Evolutionary conservation across 768 basidiomycete species (phyloP).

Genomic region (Nevesoporus exiguus): DNA sequence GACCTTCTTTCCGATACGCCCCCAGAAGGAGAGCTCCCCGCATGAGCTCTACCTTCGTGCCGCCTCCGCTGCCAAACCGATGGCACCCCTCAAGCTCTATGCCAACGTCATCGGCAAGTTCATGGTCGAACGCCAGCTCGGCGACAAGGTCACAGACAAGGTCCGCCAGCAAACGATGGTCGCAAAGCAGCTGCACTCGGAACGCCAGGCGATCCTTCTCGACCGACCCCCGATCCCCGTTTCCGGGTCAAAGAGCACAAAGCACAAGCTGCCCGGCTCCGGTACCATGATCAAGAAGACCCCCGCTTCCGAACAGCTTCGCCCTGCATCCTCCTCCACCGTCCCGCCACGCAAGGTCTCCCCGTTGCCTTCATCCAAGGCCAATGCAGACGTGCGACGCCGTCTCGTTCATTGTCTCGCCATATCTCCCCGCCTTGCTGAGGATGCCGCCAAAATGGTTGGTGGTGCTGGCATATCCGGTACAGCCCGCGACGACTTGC

Average conservation of each 20-base stretch:
- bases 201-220: constrained; percentile 43
- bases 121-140: constrained; percentile 60
- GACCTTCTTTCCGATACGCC: constrained; percentile 57
- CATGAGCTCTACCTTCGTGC: constrained; percentile 76
- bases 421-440: constrained; percentile 43
- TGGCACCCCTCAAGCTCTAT: constrained; percentile 65
- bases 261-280: constrained; percentile 36
- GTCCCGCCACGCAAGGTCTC: constrained; percentile 32
- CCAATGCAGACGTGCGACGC: constrained; percentile 25
- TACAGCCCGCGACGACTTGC: constrained; percentile 40
- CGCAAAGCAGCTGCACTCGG: constrained; percentile 49
- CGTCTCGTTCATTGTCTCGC: constrained; percentile 52
- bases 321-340: no score
- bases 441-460: constrained; percentile 40
- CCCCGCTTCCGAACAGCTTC: constrained; percentile 29
- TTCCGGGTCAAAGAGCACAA: constrained; percentile 38
- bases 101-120: constrained; percentile 75
- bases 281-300: constrained; percentile 26
- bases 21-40: constrained; percentile 48
- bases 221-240: constrained; percentile 35
- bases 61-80: constrained; percentile 53
- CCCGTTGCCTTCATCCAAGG: constrained; percentile 24
- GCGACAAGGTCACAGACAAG: constrained; percentile 39
- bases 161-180: constrained; percentile 45
- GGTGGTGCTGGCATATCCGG: constrained; percentile 38